phyloP scores from a whole-genome alignment of 2,329 filamentous ascomycete species.

The Piedraia hortae region DNA sequence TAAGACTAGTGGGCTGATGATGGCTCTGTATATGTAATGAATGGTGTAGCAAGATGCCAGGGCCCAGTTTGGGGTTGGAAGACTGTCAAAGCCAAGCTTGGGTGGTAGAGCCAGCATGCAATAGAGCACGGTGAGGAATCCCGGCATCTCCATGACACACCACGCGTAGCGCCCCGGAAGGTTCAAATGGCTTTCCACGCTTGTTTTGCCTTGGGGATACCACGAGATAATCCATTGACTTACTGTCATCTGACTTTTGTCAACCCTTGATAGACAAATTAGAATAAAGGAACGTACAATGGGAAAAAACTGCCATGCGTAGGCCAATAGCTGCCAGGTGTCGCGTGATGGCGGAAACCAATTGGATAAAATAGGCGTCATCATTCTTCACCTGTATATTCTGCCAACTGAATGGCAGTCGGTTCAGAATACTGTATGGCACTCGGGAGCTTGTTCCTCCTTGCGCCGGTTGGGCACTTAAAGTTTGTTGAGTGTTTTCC shows the following conservation, averaged over 20 bases:
- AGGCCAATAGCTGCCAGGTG: slow-evolving; percentile 21
- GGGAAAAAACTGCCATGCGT: slow-evolving; percentile 23
- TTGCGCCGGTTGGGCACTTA: too few species aligned
- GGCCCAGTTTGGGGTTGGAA: slow-evolving; percentile 55
- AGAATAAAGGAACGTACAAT: slow-evolving; percentile 13
- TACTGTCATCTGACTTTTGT: slow-evolving; percentile 31
- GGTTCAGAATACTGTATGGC: too few species aligned
- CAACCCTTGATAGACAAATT: neutral
- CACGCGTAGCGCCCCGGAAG: slow-evolving; percentile 71
- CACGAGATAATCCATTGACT: slow-evolving; percentile 51
- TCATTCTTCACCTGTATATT: too few species aligned
- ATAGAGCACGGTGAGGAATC: slow-evolving; percentile 53
- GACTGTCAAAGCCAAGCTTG: slow-evolving; percentile 26
- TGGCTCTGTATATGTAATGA: slow-evolving; percentile 75
- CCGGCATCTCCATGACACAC: slow-evolving; percentile 66
- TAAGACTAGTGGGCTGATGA: slow-evolving; percentile 49
- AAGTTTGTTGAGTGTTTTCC: too few species aligned
- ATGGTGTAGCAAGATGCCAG: slow-evolving; percentile 45
- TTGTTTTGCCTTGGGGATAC: slow-evolving; percentile 88
- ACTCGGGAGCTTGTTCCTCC: too few species aligned
- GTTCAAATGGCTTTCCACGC: slow-evolving; percentile 45
- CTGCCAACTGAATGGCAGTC: too few species aligned
- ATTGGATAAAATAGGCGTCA: too few species aligned
- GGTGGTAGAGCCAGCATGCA: slow-evolving; percentile 41
- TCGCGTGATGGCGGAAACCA: slow-evolving; percentile 23